phyloP scores from a whole-genome alignment of 805 yeast genomes.

The Yarrowia sp. region DNA sequence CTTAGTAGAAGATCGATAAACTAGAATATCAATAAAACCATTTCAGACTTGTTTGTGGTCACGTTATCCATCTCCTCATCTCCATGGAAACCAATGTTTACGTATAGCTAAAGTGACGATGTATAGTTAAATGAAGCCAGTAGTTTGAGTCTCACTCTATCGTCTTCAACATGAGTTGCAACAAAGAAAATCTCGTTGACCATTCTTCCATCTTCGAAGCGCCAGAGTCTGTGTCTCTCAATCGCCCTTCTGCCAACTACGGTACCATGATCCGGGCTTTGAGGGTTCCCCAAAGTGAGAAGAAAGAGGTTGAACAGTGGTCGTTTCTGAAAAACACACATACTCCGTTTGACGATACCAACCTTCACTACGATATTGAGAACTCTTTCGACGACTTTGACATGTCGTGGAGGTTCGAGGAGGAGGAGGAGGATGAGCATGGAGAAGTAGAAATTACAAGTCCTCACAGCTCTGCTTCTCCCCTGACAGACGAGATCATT shows the following conservation, averaged over 20 bases:
- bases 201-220: too few species aligned
- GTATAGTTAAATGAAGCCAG: too few species aligned
- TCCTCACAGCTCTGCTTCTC: too few species aligned
- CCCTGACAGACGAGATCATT: neutral
- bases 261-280: slow-evolving; percentile 11
- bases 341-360: neutral
- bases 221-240: neutral
- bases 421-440: neutral
- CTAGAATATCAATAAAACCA: too few species aligned
- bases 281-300: neutral
- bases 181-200: neutral
- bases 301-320: neutral
- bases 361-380: neutral
- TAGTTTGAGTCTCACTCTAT: too few species aligned
- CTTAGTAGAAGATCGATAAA: too few species aligned
- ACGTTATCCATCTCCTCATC: neutral
- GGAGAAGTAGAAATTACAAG: too few species aligned
- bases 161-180: neutral
- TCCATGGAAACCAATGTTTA: neutral
- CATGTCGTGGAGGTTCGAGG: neutral
- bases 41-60: too few species aligned
- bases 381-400: neutral
- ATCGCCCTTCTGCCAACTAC: neutral
- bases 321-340: neutral
- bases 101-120: too few species aligned